These are phyloP conservation scores for Coniferiporia sulphurascens DNA, from an alignment of 1,284 basidiomycete species.

Conservation along the genomic window DNA sequence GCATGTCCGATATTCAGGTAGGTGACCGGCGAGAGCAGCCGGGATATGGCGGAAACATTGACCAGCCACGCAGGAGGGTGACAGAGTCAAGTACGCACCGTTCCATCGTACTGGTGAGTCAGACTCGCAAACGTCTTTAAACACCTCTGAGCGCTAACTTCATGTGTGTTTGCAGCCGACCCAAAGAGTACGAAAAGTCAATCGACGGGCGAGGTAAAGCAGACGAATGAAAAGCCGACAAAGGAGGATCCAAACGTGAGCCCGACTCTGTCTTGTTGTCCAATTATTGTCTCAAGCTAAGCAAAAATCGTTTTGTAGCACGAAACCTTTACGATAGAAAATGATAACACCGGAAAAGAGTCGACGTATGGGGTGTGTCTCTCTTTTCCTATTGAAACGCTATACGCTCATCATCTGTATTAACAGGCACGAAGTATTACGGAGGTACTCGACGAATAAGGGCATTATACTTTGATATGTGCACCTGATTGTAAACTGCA, in stretches of 20 bases:
- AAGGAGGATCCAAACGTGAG: conserved; percentile 13
- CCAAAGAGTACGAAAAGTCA: conserved; percentile 12
- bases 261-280: too few relatives aligned
- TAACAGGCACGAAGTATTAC: conserved; percentile 6
- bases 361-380: conserved; percentile 13
- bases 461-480: too few relatives aligned
- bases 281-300: too few relatives aligned
- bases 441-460: conserved; percentile 10
- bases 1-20: background rate
- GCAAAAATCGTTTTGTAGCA: background rate
- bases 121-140: background rate
- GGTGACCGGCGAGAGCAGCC: background rate
- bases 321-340: conserved; percentile 15
- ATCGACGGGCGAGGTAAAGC: conserved; percentile 11
- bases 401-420: background rate
- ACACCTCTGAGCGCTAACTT: background rate
- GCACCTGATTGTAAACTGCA: too few relatives aligned
- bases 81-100: background rate
- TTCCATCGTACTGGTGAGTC: background rate
- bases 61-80: background rate
- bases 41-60: too few relatives aligned
- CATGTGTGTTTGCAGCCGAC: conserved; percentile 2
- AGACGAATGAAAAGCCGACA: conserved; percentile 10
- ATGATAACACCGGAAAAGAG: conserved; percentile 18
- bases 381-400: background rate